Evolutionary conservation across 805 yeast genomes (phyloP).

Genomic region (Cyberlindnera galapagoensis): DNA sequence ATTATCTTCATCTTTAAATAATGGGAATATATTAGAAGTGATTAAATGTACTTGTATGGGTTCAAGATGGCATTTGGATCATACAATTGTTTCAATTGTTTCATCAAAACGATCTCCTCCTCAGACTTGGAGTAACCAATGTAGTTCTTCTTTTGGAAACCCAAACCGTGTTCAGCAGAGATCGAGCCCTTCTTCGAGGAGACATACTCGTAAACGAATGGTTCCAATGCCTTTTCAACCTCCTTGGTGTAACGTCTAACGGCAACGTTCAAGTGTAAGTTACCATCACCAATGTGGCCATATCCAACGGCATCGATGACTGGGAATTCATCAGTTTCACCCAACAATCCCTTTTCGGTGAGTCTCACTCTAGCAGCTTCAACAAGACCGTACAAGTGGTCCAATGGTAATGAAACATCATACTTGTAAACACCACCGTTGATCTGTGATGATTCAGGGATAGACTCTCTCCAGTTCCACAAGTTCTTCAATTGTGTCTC

Average conservation of each 20-base stretch:
- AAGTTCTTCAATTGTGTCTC: constrained; percentile 76
- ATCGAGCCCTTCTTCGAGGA: constrained; percentile 68
- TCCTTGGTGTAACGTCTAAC: constrained; percentile 75
- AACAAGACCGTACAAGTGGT: constrained; percentile 74
- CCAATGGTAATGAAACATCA: constrained; percentile 87
- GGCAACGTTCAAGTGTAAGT: constrained; percentile 87
- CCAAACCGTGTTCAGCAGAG: constrained; percentile 96
- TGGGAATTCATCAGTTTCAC: constrained; percentile 61
- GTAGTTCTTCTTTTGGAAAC: constrained; percentile 92
- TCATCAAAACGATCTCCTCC: constrained; percentile 66
- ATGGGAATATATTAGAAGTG: no score
- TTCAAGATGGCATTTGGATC: constrained; percentile 92
- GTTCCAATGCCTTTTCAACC: constrained; percentile 81
- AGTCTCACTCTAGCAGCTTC: constrained; percentile 67
- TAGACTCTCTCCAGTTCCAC: constrained; percentile 95
- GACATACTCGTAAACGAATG: constrained; percentile 93
- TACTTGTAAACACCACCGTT: constrained; percentile 96
- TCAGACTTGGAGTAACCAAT: constrained; percentile 77
- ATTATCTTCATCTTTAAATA: no score
- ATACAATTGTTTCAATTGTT: constrained; percentile 67
- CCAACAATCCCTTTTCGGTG: constrained; percentile 48
- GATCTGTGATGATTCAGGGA: constrained; percentile 81
- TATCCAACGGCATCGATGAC: constrained; percentile 90
- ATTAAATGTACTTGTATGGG: constrained; percentile 83
- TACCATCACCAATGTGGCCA: constrained; percentile 99